Evolutionary conservation across 345 rosid genomes (phyloP).

Genomic region (Eucalyptus microcorys): DNA sequence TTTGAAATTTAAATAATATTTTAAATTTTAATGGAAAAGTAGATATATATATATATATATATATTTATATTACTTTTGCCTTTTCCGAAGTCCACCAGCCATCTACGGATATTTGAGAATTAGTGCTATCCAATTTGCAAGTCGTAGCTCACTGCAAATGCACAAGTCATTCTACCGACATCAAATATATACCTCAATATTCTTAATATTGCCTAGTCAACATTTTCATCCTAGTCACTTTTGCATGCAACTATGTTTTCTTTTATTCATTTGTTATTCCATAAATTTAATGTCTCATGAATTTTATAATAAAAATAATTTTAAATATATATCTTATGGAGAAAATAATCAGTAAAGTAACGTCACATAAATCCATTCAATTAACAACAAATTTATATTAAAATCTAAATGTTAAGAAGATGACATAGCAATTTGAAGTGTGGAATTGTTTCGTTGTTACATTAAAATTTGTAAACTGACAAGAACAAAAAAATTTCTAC

Average conservation of each 20-base stretch:
- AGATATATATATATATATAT: too few species aligned
- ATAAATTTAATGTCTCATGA: neutral
- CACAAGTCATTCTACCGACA: rapidly evolving
- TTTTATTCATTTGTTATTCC: neutral
- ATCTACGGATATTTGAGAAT: neutral
- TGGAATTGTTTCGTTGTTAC: neutral
- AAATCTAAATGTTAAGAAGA: neutral
- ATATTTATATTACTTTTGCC: neutral
- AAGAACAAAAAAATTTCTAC: neutral
- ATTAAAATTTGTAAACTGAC: neutral
- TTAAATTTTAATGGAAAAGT: too few species aligned
- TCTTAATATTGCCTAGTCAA: neutral
- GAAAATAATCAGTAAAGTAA: neutral
- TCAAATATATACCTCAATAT: neutral
- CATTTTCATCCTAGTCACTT: neutral
- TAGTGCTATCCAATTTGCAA: neutral
- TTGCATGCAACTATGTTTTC: neutral
- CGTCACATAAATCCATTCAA: neutral
- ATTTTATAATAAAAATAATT: neutral
- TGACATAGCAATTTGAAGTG: neutral
- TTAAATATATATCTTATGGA: neutral
- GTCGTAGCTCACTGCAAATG: neutral
- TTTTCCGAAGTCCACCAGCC: neutral
- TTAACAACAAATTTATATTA: neutral
- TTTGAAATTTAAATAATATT: neutral